Percentiles rank a stretch among this genome's conserved stretches.
phyloP scores from a whole-genome alignment of 768 basidiomycete genomes.

The Podaxis mareebaensis region DNA sequence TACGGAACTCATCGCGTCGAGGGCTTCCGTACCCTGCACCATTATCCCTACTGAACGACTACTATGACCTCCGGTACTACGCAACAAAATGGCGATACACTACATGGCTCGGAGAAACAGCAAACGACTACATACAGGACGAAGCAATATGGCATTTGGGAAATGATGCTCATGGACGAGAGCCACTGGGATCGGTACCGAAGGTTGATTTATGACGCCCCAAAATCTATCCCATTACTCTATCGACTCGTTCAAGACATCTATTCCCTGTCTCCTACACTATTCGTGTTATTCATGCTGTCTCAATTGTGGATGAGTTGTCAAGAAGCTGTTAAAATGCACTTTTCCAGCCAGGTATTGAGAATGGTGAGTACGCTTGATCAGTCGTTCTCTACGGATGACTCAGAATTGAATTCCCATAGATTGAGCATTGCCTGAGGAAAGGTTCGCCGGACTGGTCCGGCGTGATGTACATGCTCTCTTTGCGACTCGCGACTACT shows the following conservation, averaged over 20 bases:
- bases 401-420: background rate
- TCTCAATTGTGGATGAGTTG: constrained; percentile 12
- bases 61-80: background rate
- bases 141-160: constrained; percentile 4
- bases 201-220: background rate
- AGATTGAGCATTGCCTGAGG: constrained; percentile 8
- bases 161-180: background rate
- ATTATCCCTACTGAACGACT: background rate
- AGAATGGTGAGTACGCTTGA: background rate
- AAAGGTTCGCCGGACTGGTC: background rate
- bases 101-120: background rate
- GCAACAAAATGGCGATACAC: background rate
- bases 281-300: constrained; percentile 22
- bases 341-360: constrained; percentile 9
- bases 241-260: constrained; percentile 22
- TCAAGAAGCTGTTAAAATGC: constrained; percentile 4
- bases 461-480: background rate
- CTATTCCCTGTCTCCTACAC: constrained; percentile 18
- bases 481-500: background rate
- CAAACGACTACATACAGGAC: background rate
- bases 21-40: background rate
- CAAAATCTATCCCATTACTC: constrained; percentile 16
- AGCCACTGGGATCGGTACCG: background rate
- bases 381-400: background rate
- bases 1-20: background rate